Evolutionary conservation across 176 grass and related monocot species (phyloP), one percentile per base, ranked within the genome.

Genomic region (Oryza australiensis): DNA sequence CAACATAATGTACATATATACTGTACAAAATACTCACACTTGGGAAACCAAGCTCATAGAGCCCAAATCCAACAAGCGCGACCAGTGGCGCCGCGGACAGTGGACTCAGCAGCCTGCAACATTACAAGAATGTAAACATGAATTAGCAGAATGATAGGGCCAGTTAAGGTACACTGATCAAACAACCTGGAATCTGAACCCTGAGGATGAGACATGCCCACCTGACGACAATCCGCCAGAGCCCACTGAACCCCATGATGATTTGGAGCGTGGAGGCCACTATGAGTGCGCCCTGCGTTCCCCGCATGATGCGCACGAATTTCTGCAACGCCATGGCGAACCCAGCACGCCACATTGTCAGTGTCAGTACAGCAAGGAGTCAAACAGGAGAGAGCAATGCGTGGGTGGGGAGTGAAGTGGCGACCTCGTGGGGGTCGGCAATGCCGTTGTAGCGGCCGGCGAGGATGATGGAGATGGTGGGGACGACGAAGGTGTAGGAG

Each of bases 231-330:
- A 92, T 79, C 13, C 91, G 88, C 96, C 96, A 95, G 38, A 99
- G 89, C 8, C 93, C 93, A 33, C 88, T 93, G 73, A 95, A 99
- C 0, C 93, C 96, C 51, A 95, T 68, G 79, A 99, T 88, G 73
- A 99, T 95, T 63, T 99, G 96, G 40, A 99, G 79, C 32, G 83
- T 82, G 79, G 93, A 95, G 5, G 96, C 93, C 67, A 95, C 85
- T 26, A 99, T 99, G 60, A 99, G 85, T 24, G 96, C 96, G 48
- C 96, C 96, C 77, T 99, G 96, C 6, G 91, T 99, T 22, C 87
- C 90, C 46, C 91, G 87, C 89, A 99, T 99, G 78, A 86, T 92
- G 66, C 49, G 76, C 11, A 78, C 14, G 82, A 99, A 99, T 91
- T 84, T 93, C 91, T 93, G 91, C 66, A 93, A 60, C 9, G 69